A percentile compares a stretch with the other conserved stretches of the same genome.
phyloP scores from a whole-genome alignment of 257 asterid genomes.

The Oldenlandia corymbosa region DNA sequence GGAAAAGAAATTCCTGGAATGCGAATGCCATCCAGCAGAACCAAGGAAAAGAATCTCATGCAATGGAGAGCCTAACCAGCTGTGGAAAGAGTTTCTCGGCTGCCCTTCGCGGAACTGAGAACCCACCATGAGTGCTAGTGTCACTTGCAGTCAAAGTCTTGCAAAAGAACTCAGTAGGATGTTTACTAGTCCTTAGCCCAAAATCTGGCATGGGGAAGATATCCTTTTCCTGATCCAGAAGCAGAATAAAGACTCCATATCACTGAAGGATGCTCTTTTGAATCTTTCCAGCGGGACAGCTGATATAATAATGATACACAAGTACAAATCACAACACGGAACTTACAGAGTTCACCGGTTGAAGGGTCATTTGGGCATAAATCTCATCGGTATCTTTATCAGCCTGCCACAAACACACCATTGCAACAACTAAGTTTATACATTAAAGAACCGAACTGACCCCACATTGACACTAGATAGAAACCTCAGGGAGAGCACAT shows the following conservation, averaged over 20 bases:
- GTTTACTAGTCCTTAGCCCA: constrained; percentile 67
- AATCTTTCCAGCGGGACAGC: not conserved
- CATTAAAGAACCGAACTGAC: not conserved
- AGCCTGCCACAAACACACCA: constrained; percentile 43
- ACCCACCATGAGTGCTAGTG: constrained; percentile 97
- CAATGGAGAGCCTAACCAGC: constrained; percentile 38
- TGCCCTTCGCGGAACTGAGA: constrained; percentile 93
- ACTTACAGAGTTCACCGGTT: constrained; percentile 80
- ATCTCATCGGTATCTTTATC: constrained; percentile 95
- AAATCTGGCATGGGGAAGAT: constrained; percentile 80
- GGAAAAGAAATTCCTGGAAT: not conserved
- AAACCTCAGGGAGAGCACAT: constrained; percentile 17
- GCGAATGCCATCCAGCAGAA: not conserved
- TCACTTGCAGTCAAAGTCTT: constrained; percentile 94
- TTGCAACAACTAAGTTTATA: not conserved
- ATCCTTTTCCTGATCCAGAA: constrained; percentile 66
- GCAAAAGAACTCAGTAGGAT: constrained; percentile 93
- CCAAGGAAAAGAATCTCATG: not conserved
- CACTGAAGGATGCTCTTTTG: not conserved
- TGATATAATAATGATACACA: not conserved
- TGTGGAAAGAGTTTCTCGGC: constrained; percentile 94
- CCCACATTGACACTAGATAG: not conserved
- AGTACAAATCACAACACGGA: constrained; percentile 7
- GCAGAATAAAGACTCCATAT: not conserved
- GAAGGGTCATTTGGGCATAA: constrained; percentile 95